phyloP scores from a whole-genome alignment of 352 stramenopile species.

The Ophiocytium majus region DNA sequence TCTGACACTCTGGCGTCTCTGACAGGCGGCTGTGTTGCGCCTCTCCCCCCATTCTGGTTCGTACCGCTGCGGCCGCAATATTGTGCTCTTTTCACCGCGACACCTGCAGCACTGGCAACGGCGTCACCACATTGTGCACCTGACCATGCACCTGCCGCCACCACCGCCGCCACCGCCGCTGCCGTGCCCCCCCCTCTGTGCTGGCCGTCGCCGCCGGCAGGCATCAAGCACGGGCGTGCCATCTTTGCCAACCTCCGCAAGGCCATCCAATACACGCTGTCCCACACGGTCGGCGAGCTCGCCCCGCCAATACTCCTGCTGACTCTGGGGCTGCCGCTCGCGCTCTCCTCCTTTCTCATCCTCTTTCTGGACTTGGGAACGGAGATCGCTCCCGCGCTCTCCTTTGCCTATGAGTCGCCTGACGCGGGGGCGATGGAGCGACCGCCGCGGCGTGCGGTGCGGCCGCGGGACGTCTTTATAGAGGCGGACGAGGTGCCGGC shows the following conservation, averaged over 20 bases:
- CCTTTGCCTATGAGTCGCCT: constrained; percentile 79
- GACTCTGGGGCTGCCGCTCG: constrained; percentile 74
- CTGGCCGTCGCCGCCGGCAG: constrained; percentile 89
- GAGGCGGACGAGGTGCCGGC: neutral
- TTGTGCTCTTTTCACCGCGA: too few species aligned
- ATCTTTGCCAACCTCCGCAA: constrained; percentile 94
- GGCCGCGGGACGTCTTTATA: neutral
- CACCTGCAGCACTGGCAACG: too few species aligned
- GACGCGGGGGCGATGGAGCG: constrained; percentile 30
- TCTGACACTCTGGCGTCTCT: too few species aligned
- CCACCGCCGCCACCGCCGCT: too few species aligned
- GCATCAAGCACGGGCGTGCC: constrained; percentile 85
- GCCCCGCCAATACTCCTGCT: constrained; percentile 77
- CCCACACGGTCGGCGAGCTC: constrained; percentile 71
- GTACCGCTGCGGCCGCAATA: too few species aligned
- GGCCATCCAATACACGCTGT: constrained; percentile 82
- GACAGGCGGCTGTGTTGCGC: too few species aligned
- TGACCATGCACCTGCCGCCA: too few species aligned
- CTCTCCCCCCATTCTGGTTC: too few species aligned
- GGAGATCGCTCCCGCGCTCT: constrained; percentile 85
- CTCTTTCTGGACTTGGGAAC: constrained; percentile 82
- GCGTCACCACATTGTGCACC: too few species aligned
- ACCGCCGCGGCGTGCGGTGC: constrained; percentile 1
- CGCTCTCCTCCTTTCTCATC: constrained; percentile 83
- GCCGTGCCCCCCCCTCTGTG: too few species aligned